Conservation (phyloP, 805 yeast species). For the Alloascoidea africana region DNA sequence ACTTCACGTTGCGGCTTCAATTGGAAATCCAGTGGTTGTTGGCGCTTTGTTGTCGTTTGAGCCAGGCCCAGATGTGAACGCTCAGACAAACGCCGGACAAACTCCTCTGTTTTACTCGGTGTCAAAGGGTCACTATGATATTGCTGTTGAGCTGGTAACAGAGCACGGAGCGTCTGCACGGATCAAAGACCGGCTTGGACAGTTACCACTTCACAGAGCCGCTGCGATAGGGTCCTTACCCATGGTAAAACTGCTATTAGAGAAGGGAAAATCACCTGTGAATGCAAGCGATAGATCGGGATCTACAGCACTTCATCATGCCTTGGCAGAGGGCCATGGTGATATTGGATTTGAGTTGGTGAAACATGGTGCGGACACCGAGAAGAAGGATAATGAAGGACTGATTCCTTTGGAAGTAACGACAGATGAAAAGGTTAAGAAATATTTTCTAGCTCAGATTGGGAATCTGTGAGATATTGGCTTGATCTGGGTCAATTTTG, state of each 20-base stretch:
- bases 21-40: conserved; percentile 46
- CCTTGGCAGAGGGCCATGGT: conserved; percentile 79
- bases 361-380: conserved; percentile 50
- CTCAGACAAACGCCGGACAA: conserved; percentile 50
- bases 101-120: conserved; percentile 69
- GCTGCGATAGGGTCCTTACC: conserved; percentile 57
- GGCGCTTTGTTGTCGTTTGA: conserved; percentile 26
- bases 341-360: conserved; percentile 55
- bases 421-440: conserved; percentile 33
- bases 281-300: conserved; percentile 58
- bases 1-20: conserved; percentile 65
- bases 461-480: no score
- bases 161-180: conserved; percentile 46
- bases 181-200: conserved; percentile 50
- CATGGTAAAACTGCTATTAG: conserved; percentile 37
- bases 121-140: conserved; percentile 43
- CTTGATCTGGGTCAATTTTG: no score
- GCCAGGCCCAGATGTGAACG: conserved; percentile 46
- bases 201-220: conserved; percentile 68
- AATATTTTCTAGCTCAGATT: conserved; percentile 18
- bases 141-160: conserved; percentile 36
- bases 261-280: conserved; percentile 40
- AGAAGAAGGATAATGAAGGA: conserved; percentile 31
- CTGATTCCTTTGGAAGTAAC: conserved; percentile 38
- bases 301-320: conserved; percentile 84